phyloP scores from a whole-genome alignment of 306 rosid genomes.

The Quercus bicolor region DNA sequence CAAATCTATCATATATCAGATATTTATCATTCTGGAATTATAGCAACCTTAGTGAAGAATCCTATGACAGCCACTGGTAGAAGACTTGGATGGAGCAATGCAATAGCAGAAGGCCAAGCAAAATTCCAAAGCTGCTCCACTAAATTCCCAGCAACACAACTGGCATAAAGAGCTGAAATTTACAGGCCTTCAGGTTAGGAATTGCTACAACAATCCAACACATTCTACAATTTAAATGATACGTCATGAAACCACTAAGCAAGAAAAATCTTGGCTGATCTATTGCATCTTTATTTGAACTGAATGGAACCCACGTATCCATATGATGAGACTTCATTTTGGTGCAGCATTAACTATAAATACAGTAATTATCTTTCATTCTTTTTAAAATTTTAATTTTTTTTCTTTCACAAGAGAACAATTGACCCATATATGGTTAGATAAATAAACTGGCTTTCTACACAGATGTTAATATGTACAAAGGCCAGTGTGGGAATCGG shows the following conservation, averaged over 20 bases:
- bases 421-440: not conserved
- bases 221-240: constrained; percentile 9
- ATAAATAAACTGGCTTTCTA: not conserved
- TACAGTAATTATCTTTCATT: not conserved
- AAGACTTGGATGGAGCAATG: constrained; percentile 90
- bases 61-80: constrained; percentile 91
- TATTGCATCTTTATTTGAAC: not conserved
- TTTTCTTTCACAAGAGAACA: not conserved
- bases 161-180: constrained; percentile 79
- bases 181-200: constrained; percentile 29
- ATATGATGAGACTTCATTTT: not conserved
- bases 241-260: constrained; percentile 12
- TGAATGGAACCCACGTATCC: not conserved
- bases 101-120: constrained; percentile 99
- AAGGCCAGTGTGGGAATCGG: not conserved
- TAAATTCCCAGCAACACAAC: constrained; percentile 83
- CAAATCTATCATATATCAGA: not conserved
- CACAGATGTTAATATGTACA: not conserved
- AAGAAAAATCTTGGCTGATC: constrained; percentile 9
- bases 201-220: constrained; percentile 18
- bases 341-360: not conserved
- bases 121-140: constrained; percentile 98
- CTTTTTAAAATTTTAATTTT: too few species aligned
- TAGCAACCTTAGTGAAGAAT: constrained; percentile 74
- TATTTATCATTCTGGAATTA: constrained; percentile 1